Conservation (phyloP, 23 red algal genomes). For the Gracilaria vermiculophylla region DNA sequence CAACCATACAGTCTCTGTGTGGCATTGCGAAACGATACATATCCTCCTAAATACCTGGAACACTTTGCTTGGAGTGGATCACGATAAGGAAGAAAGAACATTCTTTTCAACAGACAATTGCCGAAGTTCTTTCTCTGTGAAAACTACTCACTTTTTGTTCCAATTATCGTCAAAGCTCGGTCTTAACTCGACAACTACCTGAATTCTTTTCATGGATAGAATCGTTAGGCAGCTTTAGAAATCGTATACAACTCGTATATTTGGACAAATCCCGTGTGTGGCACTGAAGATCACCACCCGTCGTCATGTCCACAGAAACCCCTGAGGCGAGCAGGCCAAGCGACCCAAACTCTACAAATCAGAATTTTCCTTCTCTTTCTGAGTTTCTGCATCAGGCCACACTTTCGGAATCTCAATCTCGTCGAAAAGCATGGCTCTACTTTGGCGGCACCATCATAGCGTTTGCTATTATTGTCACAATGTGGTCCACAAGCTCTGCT, state of each 20-base stretch:
- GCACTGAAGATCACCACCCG: background rate
- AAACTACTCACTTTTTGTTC: no score
- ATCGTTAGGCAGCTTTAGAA: background rate
- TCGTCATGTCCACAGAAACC: background rate
- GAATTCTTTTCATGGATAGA: background rate
- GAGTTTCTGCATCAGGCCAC: background rate
- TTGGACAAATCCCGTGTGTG: background rate
- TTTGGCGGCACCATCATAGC: constrained; percentile 56
- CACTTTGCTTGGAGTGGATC: no score
- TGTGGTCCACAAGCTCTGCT: constrained; percentile 66
- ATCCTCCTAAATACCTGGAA: no score
- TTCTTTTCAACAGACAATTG: no score
- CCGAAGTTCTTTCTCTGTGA: no score
- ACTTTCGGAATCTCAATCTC: background rate
- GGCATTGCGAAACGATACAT: no score
- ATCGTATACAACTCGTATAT: background rate
- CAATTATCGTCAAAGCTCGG: background rate
- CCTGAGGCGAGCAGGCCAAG: background rate
- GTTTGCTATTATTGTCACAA: constrained; percentile 63
- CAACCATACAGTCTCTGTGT: no score
- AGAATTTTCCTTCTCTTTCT: constrained; percentile 16
- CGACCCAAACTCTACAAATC: constrained; percentile 4
- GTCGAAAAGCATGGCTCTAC: constrained; percentile 54
- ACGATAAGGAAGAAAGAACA: no score
- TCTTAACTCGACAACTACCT: background rate